phyloP scores from a whole-genome alignment of 2,329 filamentous ascomycete genomes.

The Chrysosporium queenslandicum region DNA sequence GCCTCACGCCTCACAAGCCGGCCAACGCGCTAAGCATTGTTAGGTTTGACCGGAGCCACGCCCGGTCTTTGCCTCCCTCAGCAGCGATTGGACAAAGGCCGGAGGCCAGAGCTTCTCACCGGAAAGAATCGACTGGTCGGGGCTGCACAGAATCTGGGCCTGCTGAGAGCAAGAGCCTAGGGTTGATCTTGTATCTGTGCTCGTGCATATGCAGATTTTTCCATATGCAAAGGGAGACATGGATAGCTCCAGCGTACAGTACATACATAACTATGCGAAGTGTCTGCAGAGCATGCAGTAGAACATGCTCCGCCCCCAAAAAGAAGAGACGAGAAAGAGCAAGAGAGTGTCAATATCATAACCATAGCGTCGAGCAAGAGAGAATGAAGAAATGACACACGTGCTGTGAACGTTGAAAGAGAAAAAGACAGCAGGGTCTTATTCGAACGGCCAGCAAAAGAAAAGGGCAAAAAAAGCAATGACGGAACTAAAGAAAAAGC shows the following conservation, averaged over 20 bases:
- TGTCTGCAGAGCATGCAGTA: background rate
- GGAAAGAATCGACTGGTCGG: background rate
- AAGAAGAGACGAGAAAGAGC: background rate
- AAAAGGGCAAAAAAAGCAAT: too few relatives aligned
- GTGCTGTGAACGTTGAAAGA: background rate
- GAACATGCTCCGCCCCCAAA: background rate
- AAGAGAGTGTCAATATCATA: background rate
- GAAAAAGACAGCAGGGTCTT: background rate
- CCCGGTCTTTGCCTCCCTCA: background rate
- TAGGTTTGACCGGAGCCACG: background rate
- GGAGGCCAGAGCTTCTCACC: background rate
- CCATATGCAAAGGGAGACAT: background rate
- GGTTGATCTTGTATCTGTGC: background rate
- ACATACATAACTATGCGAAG: background rate
- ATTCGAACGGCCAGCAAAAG: too few relatives aligned
- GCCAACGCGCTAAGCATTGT: background rate
- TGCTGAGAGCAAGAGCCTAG: background rate
- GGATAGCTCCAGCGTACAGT: background rate
- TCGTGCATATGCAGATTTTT: background rate
- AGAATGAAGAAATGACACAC: constrained; percentile 1
- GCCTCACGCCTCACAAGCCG: too few relatives aligned
- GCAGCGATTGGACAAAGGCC: background rate
- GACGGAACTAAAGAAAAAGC: background rate
- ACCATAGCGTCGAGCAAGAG: background rate
- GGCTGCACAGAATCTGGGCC: background rate